phyloP scores from a whole-genome alignment of 495 filamentous ascomycete species.

The Stereocaulon alpinum region DNA sequence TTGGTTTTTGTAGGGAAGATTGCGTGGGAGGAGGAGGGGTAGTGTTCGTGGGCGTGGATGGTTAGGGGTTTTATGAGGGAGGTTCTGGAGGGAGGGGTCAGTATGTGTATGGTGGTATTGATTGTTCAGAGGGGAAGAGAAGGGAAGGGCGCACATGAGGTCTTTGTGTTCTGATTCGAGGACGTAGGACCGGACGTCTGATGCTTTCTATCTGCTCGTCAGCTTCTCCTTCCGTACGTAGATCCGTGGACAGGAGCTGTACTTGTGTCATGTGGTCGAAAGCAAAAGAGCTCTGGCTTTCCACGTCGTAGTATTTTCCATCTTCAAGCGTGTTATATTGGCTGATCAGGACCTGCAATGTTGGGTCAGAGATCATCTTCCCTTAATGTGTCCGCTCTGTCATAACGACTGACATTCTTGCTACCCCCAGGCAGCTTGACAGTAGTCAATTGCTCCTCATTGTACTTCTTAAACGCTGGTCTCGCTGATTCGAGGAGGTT shows the following conservation, averaged over 20 bases:
- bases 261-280: slow-evolving; percentile 81
- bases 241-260: slow-evolving; percentile 5
- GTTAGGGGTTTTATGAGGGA: slow-evolving; percentile 70
- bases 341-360: slow-evolving; percentile 70
- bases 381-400: not conserved
- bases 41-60: slow-evolving; percentile 81
- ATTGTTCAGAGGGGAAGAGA: not conserved
- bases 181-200: slow-evolving; percentile 66
- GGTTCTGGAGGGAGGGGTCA: slow-evolving; percentile 39
- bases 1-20: slow-evolving; percentile 56
- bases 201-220: slow-evolving; percentile 55
- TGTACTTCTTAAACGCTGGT: slow-evolving; percentile 89
- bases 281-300: slow-evolving; percentile 71
- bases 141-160: slow-evolving; percentile 51
- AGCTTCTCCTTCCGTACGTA: not conserved
- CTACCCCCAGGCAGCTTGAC: slow-evolving; percentile 81
- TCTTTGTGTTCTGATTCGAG: slow-evolving; percentile 69
- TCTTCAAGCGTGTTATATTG: slow-evolving; percentile 67
- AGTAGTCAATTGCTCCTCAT: slow-evolving; percentile 82
- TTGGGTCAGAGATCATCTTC: not conserved
- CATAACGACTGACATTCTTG: slow-evolving; percentile 46
- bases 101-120: slow-evolving; percentile 5
- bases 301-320: slow-evolving; percentile 79
- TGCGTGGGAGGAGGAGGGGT: slow-evolving; percentile 66
- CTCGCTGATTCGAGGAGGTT: slow-evolving; percentile 56